Evolutionary conservation across 1,139 yeast species (phyloP), one percentile per base, ranked within the genome.

Genomic region (Citeromyces siamensis): DNA sequence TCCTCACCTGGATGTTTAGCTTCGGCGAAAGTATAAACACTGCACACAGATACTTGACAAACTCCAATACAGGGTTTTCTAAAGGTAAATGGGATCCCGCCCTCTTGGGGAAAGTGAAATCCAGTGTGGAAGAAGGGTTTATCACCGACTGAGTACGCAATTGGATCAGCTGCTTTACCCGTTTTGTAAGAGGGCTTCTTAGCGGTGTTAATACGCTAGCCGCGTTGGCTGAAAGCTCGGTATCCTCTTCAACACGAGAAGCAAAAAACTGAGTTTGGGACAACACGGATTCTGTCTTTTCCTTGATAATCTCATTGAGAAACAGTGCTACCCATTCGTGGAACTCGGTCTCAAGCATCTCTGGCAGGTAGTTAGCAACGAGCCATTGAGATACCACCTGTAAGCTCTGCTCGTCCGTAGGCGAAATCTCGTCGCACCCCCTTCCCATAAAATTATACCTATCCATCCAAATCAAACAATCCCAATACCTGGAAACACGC

Each of bases 381-480:
- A 84, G 93, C 98, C 98, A 93, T 37, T 74, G 67, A 38, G 82
- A 77, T 37, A 68, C 66, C 2, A 80, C 77, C 19, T 63, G 62
- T 42, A 81, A 59, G 27, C 66, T 66, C 47, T 79, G 84, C 14
- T 59, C 58, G 6, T 76, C 84, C 8, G 64, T 68, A 37, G 60
- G 65, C 4, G 71, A 61, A 32, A 82, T 73, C 40, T 70, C 69
- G 13, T 62, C 57, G 52, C 94, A 81, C 19, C 77, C 75, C 40
- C 86, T 66, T 4, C 98, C 99, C 33, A 94, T 84, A 55, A 66
- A 86, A 50, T 93, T 93, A 48, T 71, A 75, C 47, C 80, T 78
- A 53, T 93, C 96, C 94, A 88, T 84, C 97, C 98, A 93, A 3
- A 90, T 62, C 43, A 93, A 62, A 13, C 82, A 52, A 54, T 90